Evolutionary conservation across 371 early-diverging fungal species (phyloP).

Genomic region (Lichtheimia ramosa): DNA sequence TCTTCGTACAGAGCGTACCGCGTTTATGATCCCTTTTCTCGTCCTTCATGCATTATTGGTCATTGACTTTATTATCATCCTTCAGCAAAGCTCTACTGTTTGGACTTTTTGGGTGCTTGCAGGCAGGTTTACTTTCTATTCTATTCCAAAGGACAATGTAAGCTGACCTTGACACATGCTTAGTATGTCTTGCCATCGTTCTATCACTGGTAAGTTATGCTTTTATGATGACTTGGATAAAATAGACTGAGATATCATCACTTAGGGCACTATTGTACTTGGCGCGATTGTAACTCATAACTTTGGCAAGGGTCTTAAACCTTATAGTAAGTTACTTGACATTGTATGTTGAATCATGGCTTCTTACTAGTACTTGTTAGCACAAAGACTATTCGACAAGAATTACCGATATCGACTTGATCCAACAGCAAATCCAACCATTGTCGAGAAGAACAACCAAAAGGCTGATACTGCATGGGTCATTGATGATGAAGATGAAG

Average conservation of each 20-base stretch:
- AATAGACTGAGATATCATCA: too few species aligned
- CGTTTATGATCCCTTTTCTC: conserved; percentile 33
- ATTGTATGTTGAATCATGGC: too few species aligned
- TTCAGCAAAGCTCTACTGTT: conserved; percentile 38
- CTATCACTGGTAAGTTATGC: conserved; percentile 36
- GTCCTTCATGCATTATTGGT: conserved; percentile 29
- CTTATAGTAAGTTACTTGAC: conserved; percentile 30
- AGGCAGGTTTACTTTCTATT: conserved; percentile 22
- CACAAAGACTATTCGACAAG: conserved; percentile 20
- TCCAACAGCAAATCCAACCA: conserved; percentile 14
- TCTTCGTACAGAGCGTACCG: conserved; percentile 30
- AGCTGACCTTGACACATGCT: neutral
- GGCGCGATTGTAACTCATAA: conserved; percentile 30
- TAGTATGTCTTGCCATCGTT: conserved; percentile 44
- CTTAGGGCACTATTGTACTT: conserved; percentile 33
- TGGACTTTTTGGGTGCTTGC: conserved; percentile 55
- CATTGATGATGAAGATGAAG: conserved; percentile 17
- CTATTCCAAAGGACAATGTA: neutral
- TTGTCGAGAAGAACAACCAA: neutral
- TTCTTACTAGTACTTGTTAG: neutral
- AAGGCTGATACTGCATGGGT: conserved; percentile 10
- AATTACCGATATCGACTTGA: conserved; percentile 17
- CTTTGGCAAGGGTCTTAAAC: conserved; percentile 46
- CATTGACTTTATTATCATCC: conserved; percentile 40
- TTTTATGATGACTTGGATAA: too few species aligned